Evolutionary conservation across 2,329 filamentous ascomycete species (phyloP), one percentile per base, ranked within the genome.

Genomic region (Fusarium piperis): DNA sequence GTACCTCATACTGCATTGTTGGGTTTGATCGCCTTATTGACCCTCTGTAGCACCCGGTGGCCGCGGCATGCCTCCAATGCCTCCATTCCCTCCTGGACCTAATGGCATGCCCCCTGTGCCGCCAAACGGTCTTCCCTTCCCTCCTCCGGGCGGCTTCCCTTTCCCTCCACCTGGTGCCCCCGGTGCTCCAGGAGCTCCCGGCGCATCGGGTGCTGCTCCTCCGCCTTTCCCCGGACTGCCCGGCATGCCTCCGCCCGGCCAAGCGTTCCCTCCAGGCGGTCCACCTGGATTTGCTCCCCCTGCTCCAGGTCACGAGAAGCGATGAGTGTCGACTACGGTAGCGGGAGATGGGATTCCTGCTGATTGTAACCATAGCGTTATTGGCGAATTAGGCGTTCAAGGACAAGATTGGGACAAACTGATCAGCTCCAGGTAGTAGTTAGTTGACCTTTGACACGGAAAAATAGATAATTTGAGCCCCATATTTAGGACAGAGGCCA

Each of bases 31-130:
- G 3, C 16, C 26, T 28, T 28, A 9, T 66, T 79, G 62, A 77
- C 61, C 48, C 20, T 18, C 44, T 53, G 23, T 26, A 67, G 76
- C 78, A 86, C 87, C 87, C 66, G 87, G 85, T 65, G 86, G 85
- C 62, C 84, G 86, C 74, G 87, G 87, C 69, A 83, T 85, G 78
- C 81, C 82, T 36, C 80, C 81, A 23, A 83, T 85, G 74, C 78
- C 79, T n/a, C 82, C 81, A 3, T 85, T 86, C 76, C 80, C 83
- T 13, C 80, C 84, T 2, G 80, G 80, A 10, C 77, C 79, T 36
- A 82, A 79, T 74, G 87, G 87, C 70, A 82, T 85, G 77, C 81
- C 82, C 11, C 80, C 80, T 15, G 81, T 85, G 67, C 77, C 79
- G 33, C 82, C 81, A 6, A 82, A 81, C 48, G 81, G 81, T 23